Conservation (phyloP, 2,329 filamentous ascomycete species). For the Chaetomiaceae sp. region DNA sequence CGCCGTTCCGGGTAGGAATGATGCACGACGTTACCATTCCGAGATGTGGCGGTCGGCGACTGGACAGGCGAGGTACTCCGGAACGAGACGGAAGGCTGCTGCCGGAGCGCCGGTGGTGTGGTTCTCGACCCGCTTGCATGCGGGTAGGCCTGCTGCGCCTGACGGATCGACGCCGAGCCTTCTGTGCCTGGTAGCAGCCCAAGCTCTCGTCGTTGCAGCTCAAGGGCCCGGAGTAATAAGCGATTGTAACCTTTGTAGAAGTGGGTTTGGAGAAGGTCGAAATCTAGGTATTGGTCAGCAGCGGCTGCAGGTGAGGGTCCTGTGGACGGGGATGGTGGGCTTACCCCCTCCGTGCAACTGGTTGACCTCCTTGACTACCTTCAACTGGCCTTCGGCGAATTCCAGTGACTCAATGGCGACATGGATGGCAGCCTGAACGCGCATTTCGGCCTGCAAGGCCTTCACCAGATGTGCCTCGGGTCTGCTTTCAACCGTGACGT, state of each 20-base stretch:
- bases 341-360: constrained; percentile 21
- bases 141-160: not conserved
- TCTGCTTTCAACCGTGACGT: not conserved
- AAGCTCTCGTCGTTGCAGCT: constrained; percentile 22
- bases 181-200: constrained; percentile 3
- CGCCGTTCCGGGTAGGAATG: not conserved
- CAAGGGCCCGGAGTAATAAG: constrained; percentile 21
- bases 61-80: not conserved
- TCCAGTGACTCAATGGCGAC: constrained; percentile 26
- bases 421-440: constrained; percentile 26
- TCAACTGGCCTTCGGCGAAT: constrained; percentile 25
- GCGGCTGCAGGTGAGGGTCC: not conserved
- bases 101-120: not conserved
- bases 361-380: constrained; percentile 23
- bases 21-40: not conserved
- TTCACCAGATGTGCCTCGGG: constrained; percentile 12
- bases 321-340: not conserved
- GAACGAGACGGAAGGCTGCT: constrained; percentile 12
- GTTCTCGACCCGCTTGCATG: not conserved
- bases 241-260: constrained; percentile 26
- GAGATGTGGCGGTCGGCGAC: not conserved
- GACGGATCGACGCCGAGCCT: not conserved
- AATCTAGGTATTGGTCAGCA: constrained; percentile 4
- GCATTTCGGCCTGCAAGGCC: constrained; percentile 24
- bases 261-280: constrained; percentile 21